Conservation (phyloP, 495 filamentous ascomycete species). For the Thermothielavioides terrestris region DNA sequence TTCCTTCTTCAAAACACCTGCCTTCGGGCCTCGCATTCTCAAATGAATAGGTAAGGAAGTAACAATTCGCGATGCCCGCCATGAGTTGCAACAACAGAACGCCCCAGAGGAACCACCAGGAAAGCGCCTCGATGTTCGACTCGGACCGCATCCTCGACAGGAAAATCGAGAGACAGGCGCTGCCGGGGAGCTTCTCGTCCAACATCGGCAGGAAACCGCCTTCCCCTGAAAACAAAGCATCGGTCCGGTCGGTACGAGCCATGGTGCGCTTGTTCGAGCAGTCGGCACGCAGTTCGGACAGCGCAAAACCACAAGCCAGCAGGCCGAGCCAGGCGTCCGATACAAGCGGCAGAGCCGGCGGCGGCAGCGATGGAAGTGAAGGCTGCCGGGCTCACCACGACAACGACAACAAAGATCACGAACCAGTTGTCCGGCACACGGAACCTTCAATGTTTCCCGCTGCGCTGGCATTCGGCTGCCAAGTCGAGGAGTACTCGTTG, state of each 20-base stretch:
- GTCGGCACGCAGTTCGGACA: neutral
- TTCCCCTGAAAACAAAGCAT: neutral
- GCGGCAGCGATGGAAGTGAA: neutral
- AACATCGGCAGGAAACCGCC: conserved; percentile 9
- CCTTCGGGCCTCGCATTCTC: no score
- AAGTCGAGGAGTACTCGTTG: conserved; percentile 19
- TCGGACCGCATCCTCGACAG: conserved; percentile 18
- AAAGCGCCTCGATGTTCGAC: neutral
- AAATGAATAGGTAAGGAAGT: no score
- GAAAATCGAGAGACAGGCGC: conserved; percentile 10
- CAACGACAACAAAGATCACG: neutral
- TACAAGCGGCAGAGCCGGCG: neutral
- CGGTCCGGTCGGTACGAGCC: conserved; percentile 8
- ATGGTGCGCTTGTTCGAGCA: conserved; percentile 19
- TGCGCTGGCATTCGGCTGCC: conserved; percentile 2
- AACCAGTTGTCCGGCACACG: neutral
- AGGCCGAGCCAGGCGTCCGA: neutral
- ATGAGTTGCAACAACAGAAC: neutral
- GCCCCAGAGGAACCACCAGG: neutral
- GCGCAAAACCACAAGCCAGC: neutral
- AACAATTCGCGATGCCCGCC: no score
- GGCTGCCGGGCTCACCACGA: neutral
- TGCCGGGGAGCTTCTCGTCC: conserved; percentile 13
- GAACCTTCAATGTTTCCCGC: neutral
- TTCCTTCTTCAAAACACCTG: no score